Evolutionary conservation across 495 filamentous ascomycete species (phyloP).

Genomic region (Hypoxylon subgilvum): DNA sequence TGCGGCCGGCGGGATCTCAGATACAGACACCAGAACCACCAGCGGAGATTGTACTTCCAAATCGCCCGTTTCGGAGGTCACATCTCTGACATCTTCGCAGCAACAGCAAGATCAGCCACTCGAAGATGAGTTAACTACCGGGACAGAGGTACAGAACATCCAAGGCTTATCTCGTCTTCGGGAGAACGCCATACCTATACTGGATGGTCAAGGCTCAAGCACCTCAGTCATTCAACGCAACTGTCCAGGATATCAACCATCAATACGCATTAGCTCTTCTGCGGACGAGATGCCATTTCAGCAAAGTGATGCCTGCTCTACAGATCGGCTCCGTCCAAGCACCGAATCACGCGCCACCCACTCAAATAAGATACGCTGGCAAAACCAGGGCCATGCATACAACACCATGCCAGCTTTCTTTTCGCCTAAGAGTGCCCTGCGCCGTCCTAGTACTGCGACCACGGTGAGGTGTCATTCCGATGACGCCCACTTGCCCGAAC

Average conservation of each 20-base stretch:
- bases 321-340: constrained; percentile 23
- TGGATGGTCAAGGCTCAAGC: constrained; percentile 22
- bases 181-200: background rate
- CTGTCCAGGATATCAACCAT: constrained; percentile 14
- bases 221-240: constrained; percentile 31
- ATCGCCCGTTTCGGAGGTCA: constrained; percentile 15
- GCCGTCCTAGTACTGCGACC: background rate
- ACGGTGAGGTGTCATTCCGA: background rate
- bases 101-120: background rate
- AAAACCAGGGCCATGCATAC: background rate
- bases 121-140: background rate
- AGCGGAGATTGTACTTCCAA: constrained; percentile 13
- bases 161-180: background rate
- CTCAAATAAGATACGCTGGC: constrained; percentile 2
- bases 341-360: constrained; percentile 8
- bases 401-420: constrained; percentile 26
- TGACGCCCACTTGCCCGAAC: background rate
- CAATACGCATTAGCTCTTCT: constrained; percentile 8
- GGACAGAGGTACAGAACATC: background rate
- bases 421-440: background rate
- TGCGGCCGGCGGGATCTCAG: constrained; percentile 21
- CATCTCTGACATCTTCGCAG: background rate
- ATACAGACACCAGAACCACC: constrained; percentile 28
- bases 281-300: constrained; percentile 10
- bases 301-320: constrained; percentile 18